These are phyloP conservation scores for Mucor sp. DNA, from an alignment of 371 early-diverging fungal species.

Conservation along the genomic window DNA sequence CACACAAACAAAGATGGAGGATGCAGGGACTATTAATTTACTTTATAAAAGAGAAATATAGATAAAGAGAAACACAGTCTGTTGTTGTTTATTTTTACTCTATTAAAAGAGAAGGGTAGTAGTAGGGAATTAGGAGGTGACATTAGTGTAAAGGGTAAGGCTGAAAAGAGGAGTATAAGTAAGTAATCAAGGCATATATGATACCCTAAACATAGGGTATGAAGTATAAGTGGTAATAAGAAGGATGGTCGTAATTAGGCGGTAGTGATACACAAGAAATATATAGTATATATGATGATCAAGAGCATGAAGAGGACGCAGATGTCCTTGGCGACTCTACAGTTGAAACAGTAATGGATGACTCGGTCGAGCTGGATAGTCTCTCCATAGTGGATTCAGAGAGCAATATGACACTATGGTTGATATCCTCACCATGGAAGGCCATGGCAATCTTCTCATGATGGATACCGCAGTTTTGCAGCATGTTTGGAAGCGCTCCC, in stretches of 20 bases:
- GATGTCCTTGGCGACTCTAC: slow-evolving; percentile 19
- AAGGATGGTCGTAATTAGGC: not conserved
- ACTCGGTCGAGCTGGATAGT: slow-evolving; percentile 31
- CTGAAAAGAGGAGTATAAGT: not conserved
- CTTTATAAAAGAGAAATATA: not conserved
- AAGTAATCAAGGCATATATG: not conserved
- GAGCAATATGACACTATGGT: slow-evolving; percentile 5
- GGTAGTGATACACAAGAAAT: slow-evolving; percentile 2
- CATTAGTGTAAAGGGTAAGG: not conserved
- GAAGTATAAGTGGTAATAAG: too few species aligned
- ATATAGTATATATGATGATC: not conserved
- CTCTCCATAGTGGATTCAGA: slow-evolving; percentile 16
- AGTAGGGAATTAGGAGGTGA: not conserved
- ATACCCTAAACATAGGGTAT: too few species aligned
- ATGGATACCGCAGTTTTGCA: slow-evolving; percentile 28
- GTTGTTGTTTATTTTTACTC: not conserved
- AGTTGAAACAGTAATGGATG: slow-evolving; percentile 28
- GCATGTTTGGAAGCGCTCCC: slow-evolving; percentile 34
- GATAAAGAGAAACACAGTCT: not conserved
- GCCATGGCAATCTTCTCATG: slow-evolving; percentile 23
- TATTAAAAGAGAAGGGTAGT: not conserved
- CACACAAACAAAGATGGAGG: not conserved
- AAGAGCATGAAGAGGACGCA: slow-evolving; percentile 11
- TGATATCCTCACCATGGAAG: slow-evolving; percentile 22
- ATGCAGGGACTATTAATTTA: not conserved